A percentile compares a stretch with the other conserved stretches of the same genome.
phyloP scores from a whole-genome alignment of 108 stramenopile genomes.

The Pseudonitzschia pungens region DNA sequence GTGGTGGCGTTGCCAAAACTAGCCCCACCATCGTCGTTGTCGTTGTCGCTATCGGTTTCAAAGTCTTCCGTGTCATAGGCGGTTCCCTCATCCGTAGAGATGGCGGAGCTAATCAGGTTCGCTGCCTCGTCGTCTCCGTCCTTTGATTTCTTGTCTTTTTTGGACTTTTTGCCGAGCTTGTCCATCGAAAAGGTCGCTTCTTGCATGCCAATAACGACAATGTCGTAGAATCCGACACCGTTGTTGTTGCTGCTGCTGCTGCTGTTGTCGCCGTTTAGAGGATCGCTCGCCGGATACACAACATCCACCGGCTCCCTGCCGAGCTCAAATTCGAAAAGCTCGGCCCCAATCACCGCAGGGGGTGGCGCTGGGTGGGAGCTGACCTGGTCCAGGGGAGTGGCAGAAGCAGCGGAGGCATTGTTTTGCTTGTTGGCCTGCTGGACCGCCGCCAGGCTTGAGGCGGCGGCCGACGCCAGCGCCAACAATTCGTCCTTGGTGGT shows the following conservation, averaged over 20 bases:
- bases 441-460: too few species aligned
- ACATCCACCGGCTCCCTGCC: background rate
- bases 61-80: background rate
- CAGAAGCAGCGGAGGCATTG: too few species aligned
- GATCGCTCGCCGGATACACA: background rate
- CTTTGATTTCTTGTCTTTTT: background rate
- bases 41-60: background rate
- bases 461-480: too few species aligned
- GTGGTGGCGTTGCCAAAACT: background rate
- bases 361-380: too few species aligned
- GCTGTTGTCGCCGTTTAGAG: background rate
- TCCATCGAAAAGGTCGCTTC: conserved; percentile 52
- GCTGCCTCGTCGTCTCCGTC: background rate
- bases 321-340: too few species aligned
- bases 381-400: too few species aligned
- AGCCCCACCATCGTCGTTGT: background rate
- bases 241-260: background rate
- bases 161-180: background rate
- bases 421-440: too few species aligned
- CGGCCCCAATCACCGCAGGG: too few species aligned
- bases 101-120: background rate
- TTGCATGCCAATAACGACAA: conserved; percentile 72
- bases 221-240: conserved; percentile 34
- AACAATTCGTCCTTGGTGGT: too few species aligned
- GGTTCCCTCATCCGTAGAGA: background rate